These are phyloP conservation scores for Tuber umbilicatum DNA, from an alignment of 495 filamentous ascomycete species.

Conservation along the genomic window DNA sequence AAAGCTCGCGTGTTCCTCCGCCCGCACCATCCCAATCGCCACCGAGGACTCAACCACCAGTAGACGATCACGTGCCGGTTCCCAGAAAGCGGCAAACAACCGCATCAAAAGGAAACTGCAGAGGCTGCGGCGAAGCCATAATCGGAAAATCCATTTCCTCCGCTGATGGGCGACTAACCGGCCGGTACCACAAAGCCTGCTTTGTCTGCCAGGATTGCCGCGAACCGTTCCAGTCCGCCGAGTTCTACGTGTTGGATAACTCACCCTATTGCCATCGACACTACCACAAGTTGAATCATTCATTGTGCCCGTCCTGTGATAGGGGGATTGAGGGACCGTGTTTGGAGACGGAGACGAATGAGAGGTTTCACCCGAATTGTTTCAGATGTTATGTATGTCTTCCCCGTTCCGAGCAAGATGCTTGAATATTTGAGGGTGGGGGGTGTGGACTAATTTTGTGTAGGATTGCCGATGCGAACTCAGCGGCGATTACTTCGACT, in stretches of 20 bases:
- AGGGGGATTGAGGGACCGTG: slow-evolving; percentile 89
- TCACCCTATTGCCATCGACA: slow-evolving; percentile 84
- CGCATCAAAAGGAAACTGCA: slow-evolving; percentile 64
- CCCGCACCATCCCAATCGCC: slow-evolving; percentile 34
- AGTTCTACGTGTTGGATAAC: slow-evolving; percentile 88
- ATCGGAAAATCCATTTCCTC: slow-evolving; percentile 88
- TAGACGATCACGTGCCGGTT: slow-evolving; percentile 10
- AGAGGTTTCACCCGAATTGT: slow-evolving; percentile 81
- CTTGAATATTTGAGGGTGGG: slow-evolving; percentile 46
- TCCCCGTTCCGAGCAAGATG: background rate
- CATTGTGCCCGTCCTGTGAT: slow-evolving; percentile 71
- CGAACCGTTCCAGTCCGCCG: slow-evolving; percentile 73
- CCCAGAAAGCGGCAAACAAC: slow-evolving; percentile 39
- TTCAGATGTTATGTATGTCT: slow-evolving; percentile 68
- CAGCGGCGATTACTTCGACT: slow-evolving; percentile 55
- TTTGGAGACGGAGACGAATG: slow-evolving; percentile 69
- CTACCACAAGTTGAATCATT: slow-evolving; percentile 86
- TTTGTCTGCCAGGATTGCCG: slow-evolving; percentile 85
- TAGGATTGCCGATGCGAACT: slow-evolving; percentile 43
- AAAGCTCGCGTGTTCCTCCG: slow-evolving; percentile 27
- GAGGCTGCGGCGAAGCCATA: slow-evolving; percentile 71
- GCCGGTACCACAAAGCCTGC: slow-evolving; percentile 86
- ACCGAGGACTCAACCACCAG: slow-evolving; percentile 36
- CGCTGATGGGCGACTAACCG: slow-evolving; percentile 86
- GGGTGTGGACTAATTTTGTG: slow-evolving; percentile 28